Evolutionary conservation across 495 filamentous ascomycete genomes (phyloP), one percentile per base, ranked within the genome.

Genomic region (Daldinia grandis): DNA sequence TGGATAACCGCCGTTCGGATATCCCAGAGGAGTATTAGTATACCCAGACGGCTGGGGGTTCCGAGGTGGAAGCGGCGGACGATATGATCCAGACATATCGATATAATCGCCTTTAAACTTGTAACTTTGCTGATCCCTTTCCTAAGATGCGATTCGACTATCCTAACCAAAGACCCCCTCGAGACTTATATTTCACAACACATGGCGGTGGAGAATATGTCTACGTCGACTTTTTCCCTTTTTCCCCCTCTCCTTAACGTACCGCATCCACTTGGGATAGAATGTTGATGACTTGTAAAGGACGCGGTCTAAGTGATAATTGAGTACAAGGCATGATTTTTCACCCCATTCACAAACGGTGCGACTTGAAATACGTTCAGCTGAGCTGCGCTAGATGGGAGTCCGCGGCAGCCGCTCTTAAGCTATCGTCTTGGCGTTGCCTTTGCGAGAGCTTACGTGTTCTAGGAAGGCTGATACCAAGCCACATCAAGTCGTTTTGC

Each of bases 31-130:
- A 59, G 54, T 25, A 28, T 24, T 27, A 24, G 6, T 33, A 27
- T 57, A 54, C 21, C 21, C 51, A 57, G 27, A 53, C 42, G 63
- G 64, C 53, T 68, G 56, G 21, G 67, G 66, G 27, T 35, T 68
- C 61, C 71, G 66, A 19, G 66, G 60, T 19, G 71, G 71, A 7
- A 74, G 74, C 60, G 64, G 66, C 9, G 73, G 70, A 3, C 64
- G 59, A 5, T 64, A 47, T 31, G 58, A 51, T 57, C 47, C 67
- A 33, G 66, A 56, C 73, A 73, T 70, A 27, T 50, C 58, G 35
- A 37, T 33, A 19, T 21, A n/a, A 58, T 56, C n/a, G 24, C 19
- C 19, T 15, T 35, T 55, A 24, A 15, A 3, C 15, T 27, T 37
- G 17, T 4, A 51, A 27, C 8, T 33, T 38, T 57, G 15, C 24